phyloP scores from a whole-genome alignment of 2,329 filamentous ascomycete species.

The Pestalotiopsis sp. region DNA sequence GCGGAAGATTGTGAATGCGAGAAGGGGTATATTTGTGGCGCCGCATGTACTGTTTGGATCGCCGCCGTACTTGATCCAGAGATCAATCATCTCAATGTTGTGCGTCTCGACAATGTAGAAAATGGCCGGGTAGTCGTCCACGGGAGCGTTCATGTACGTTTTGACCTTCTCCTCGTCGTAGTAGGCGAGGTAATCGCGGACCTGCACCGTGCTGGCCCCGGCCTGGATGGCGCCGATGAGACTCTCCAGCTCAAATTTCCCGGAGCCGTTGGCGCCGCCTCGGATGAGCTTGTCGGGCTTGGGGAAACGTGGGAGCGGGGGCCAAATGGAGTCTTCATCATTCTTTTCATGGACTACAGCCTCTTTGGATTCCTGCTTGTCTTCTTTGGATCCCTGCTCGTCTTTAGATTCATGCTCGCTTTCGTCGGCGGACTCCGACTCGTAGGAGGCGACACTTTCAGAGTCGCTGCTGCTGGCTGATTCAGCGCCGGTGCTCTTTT shows the following conservation, averaged over 20 bases:
- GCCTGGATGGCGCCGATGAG: constrained; percentile 12
- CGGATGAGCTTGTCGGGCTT: neutral
- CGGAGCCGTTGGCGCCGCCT: neutral
- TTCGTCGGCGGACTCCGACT: too few species aligned
- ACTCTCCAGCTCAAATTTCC: neutral
- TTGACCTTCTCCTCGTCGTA: constrained; percentile 11
- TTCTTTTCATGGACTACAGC: neutral
- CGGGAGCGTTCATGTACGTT: constrained; percentile 18
- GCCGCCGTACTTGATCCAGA: constrained; percentile 24
- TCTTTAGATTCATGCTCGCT: neutral
- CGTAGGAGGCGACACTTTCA: neutral
- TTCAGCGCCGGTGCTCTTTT: neutral
- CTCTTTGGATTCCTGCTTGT: too few species aligned
- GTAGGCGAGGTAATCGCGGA: constrained; percentile 18
- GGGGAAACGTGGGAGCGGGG: neutral
- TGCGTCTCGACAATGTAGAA: constrained; percentile 26
- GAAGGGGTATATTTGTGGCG: constrained; percentile 17
- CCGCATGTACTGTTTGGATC: constrained; percentile 22
- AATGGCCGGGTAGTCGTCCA: constrained; percentile 22
- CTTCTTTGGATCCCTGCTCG: neutral
- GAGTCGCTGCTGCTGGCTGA: neutral
- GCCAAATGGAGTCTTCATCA: neutral
- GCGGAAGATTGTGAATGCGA: constrained; percentile 24
- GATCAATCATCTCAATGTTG: constrained; percentile 19
- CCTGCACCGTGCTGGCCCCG: neutral